Evolutionary conservation across 345 rosid species (phyloP).

Genomic region (Gossypium turneri): DNA sequence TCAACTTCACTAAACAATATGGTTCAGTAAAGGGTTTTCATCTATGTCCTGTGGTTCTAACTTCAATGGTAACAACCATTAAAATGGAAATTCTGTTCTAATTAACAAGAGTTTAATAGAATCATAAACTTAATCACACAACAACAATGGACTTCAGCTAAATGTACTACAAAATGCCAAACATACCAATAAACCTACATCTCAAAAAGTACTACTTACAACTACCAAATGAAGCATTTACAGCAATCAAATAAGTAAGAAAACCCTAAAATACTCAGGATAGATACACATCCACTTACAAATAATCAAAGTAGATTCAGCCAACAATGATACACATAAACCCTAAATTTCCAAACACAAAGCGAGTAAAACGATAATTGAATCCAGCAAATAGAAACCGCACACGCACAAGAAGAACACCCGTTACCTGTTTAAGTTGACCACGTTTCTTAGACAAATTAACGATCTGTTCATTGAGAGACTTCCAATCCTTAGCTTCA

Average conservation of each 20-base stretch:
- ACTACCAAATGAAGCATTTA: neutral
- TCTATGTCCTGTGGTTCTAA: neutral
- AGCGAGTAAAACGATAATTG: neutral
- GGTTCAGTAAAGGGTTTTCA: neutral
- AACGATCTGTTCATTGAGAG: conserved; percentile 71
- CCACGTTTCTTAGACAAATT: conserved; percentile 82
- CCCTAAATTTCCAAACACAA: neutral
- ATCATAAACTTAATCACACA: neutral
- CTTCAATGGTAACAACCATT: neutral
- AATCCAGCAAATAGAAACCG: neutral
- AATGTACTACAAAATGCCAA: neutral
- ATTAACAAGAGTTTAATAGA: neutral
- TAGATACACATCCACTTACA: neutral
- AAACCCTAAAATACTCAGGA: neutral
- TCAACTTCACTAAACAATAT: neutral
- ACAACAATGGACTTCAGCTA: neutral
- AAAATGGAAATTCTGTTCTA: neutral
- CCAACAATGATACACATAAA: neutral
- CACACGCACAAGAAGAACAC: neutral
- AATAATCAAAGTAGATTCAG: neutral
- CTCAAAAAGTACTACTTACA: neutral
- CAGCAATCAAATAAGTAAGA: neutral
- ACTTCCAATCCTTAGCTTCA: conserved; percentile 81
- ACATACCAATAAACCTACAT: neutral
- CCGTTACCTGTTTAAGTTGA: conserved; percentile 78